Conservation (phyloP, 352 stramenopile genomes). For the Globisporangium mamillatum region DNA sequence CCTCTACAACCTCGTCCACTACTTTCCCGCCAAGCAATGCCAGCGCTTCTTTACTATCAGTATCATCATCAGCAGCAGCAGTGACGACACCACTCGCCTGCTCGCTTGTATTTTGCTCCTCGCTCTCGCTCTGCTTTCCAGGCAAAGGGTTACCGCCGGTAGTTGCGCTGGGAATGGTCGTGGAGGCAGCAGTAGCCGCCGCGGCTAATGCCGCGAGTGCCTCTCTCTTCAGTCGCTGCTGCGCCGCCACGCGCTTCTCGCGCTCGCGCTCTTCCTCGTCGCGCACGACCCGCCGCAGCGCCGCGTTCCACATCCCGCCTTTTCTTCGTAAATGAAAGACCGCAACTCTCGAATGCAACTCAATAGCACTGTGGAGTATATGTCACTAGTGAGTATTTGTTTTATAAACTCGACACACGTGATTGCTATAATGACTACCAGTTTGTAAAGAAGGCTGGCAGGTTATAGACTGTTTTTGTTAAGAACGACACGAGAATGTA, state of each 20-base stretch:
- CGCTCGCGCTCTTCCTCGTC: slow-evolving; percentile 29
- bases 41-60: not conserved
- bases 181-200: not conserved
- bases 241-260: slow-evolving; percentile 32
- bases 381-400: too few species aligned
- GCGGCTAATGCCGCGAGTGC: not conserved
- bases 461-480: too few species aligned
- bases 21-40: not conserved
- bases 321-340: too few species aligned
- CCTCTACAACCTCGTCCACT: slow-evolving; percentile 1
- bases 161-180: not conserved
- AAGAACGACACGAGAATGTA: too few species aligned
- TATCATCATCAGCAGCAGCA: not conserved
- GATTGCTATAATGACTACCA: too few species aligned
- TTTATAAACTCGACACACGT: too few species aligned
- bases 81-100: not conserved
- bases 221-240: slow-evolving; percentile 29
- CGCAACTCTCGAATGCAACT: too few species aligned
- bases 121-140: not conserved
- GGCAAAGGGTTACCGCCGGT: not conserved
- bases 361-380: too few species aligned
- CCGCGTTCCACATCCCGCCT: slow-evolving; percentile 22
- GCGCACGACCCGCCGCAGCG: slow-evolving; percentile 32
- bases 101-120: not conserved
- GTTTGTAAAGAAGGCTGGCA: too few species aligned